Conservation (phyloP, 2,329 filamentous ascomycete species). For the Monilinia aucupariae region DNA sequence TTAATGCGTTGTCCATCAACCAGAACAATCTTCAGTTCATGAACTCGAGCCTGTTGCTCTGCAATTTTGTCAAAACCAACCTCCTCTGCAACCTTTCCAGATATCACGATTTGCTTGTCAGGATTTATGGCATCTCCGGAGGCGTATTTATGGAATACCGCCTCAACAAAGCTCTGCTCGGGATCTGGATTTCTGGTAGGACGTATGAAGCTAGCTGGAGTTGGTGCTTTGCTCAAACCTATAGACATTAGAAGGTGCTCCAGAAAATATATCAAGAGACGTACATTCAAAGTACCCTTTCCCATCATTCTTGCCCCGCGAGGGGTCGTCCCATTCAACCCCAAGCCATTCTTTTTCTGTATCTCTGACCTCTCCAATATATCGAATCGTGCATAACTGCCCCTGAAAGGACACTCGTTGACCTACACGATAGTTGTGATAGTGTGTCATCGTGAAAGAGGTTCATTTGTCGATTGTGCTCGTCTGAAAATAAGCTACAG, state of each 20-base stretch:
- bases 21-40: slow-evolving; percentile 74
- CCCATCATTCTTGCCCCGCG: slow-evolving; percentile 85
- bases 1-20: slow-evolving; percentile 69
- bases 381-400: slow-evolving; percentile 77
- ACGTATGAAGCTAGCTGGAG: slow-evolving; percentile 81
- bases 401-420: slow-evolving; percentile 77
- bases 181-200: slow-evolving; percentile 65
- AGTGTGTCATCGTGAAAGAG: slow-evolving; percentile 22
- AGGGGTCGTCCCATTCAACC: slow-evolving; percentile 91
- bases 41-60: slow-evolving; percentile 68
- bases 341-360: slow-evolving; percentile 72
- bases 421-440: slow-evolving; percentile 46
- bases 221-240: slow-evolving; percentile 58
- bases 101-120: slow-evolving; percentile 59
- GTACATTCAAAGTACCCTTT: slow-evolving; percentile 80
- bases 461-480: slow-evolving; percentile 19
- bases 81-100: slow-evolving; percentile 81
- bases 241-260: slow-evolving; percentile 15
- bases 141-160: slow-evolving; percentile 78
- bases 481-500: slow-evolving; percentile 13
- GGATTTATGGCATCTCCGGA: slow-evolving; percentile 43
- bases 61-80: slow-evolving; percentile 93
- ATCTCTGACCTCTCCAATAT: slow-evolving; percentile 69
- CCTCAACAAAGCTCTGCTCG: slow-evolving; percentile 69
- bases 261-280: slow-evolving; percentile 21